Conservation (phyloP, 352 stramenopile genomes). For the Phytophthora capsici region DNA sequence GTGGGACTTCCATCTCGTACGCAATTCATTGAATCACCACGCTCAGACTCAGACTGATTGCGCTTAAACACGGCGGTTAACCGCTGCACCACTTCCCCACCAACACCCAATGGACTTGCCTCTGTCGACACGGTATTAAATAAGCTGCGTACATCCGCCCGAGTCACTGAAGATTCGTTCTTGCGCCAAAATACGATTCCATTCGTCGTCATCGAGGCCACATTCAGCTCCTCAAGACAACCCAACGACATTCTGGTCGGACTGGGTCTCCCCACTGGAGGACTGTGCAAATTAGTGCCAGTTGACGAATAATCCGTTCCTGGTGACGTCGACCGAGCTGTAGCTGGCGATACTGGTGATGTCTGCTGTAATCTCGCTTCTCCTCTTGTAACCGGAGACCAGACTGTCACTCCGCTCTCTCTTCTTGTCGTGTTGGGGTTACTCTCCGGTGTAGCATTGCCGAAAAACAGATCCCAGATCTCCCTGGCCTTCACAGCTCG, state of each 20-base stretch:
- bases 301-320: conserved; percentile 30
- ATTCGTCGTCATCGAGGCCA: conserved; percentile 67
- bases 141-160: conserved; percentile 41
- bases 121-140: conserved; percentile 52
- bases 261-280: conserved; percentile 12
- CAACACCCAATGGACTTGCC: conserved; percentile 52
- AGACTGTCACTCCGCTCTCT: conserved; percentile 24
- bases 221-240: conserved; percentile 62
- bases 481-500: conserved; percentile 57
- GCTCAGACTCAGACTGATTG: conserved; percentile 30
- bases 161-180: conserved; percentile 45
- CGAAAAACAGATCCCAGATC: conserved; percentile 68
- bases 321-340: conserved; percentile 29
- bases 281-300: conserved; percentile 13
- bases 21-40: conserved; percentile 33
- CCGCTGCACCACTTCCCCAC: conserved; percentile 64
- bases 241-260: conserved; percentile 50
- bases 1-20: conserved; percentile 37
- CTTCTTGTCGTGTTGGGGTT: neutral
- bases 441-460: conserved; percentile 4
- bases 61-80: conserved; percentile 54
- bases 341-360: conserved; percentile 30
- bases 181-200: conserved; percentile 75
- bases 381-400: conserved; percentile 17
- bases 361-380: conserved; percentile 22